Evolutionary conservation across 2,329 filamentous ascomycete species (phyloP).

Genomic region (Colletotrichum sansevieriae): DNA sequence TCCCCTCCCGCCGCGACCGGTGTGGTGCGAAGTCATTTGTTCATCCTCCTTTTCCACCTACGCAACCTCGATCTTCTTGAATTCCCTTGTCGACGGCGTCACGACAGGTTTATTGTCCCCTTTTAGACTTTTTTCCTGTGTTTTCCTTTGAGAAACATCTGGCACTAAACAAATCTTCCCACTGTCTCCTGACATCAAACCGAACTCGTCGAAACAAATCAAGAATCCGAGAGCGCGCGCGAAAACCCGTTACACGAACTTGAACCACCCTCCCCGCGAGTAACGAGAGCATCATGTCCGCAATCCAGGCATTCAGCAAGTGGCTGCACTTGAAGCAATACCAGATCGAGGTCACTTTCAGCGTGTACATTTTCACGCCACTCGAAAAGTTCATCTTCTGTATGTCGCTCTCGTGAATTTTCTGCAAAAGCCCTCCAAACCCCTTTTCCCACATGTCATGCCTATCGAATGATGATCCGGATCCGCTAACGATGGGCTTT

Average conservation of each 20-base stretch:
- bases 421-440: too few relatives aligned
- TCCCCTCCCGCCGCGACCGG: conserved; percentile 8
- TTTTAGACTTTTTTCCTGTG: neutral
- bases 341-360: conserved; percentile 97
- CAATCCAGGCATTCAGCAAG: conserved; percentile 71
- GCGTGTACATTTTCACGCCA: conserved; percentile 96
- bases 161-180: neutral
- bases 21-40: neutral
- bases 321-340: conserved; percentile 97
- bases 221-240: conserved; percentile 8
- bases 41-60: neutral
- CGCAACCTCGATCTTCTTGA: neutral
- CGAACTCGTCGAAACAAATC: neutral
- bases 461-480: conserved; percentile 3
- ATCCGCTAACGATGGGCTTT: neutral
- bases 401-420: conserved; percentile 61
- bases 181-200: too few relatives aligned
- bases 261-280: neutral
- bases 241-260: neutral
- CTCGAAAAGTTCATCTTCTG: conserved; percentile 98
- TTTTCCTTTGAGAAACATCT: neutral
- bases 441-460: neutral
- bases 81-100: conserved; percentile 12
- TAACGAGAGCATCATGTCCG: conserved; percentile 47
- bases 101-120: neutral